A percentile compares a stretch with the other conserved stretches of the same genome.
phyloP scores from a whole-genome alignment of 305 asterid genomes.

The Fraxinus greggii region DNA sequence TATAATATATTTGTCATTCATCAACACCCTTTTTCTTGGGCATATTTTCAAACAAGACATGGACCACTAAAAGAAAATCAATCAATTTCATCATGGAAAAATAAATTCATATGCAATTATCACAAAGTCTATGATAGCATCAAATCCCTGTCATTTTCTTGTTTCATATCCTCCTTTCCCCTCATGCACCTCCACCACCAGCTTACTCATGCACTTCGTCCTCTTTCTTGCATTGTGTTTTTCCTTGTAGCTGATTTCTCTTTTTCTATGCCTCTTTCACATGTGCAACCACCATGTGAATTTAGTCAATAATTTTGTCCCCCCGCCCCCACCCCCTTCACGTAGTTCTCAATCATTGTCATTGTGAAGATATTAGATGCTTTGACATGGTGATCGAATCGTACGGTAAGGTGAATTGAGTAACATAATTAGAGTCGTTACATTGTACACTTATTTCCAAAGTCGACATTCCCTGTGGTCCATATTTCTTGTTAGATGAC shows the following conservation, averaged over 20 bases:
- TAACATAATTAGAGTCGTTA: background rate
- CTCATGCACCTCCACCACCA: conserved; percentile 6
- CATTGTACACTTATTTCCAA: background rate
- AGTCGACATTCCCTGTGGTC: background rate
- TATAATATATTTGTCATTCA: background rate
- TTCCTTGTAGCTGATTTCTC: conserved; percentile 10
- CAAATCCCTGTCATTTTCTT: conserved; percentile 11
- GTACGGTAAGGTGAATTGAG: background rate
- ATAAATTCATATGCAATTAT: background rate
- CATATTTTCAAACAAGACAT: background rate
- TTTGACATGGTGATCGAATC: background rate
- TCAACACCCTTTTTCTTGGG: background rate
- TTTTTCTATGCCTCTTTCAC: conserved; percentile 4
- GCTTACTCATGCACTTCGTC: conserved; percentile 20
- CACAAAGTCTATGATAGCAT: background rate
- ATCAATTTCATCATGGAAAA: background rate
- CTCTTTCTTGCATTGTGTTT: background rate
- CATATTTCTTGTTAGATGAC: background rate
- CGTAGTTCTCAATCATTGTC: conserved; percentile 27
- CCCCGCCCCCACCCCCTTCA: background rate
- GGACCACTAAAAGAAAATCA: conserved; percentile 1
- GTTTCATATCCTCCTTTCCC: conserved; percentile 1
- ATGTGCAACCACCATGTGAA: conserved; percentile 45
- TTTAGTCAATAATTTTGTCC: conserved; percentile 29
- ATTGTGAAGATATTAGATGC: conserved; percentile 23